phyloP scores from a whole-genome alignment of 495 filamentous ascomycete genomes.

The Podospora appendiculata region DNA sequence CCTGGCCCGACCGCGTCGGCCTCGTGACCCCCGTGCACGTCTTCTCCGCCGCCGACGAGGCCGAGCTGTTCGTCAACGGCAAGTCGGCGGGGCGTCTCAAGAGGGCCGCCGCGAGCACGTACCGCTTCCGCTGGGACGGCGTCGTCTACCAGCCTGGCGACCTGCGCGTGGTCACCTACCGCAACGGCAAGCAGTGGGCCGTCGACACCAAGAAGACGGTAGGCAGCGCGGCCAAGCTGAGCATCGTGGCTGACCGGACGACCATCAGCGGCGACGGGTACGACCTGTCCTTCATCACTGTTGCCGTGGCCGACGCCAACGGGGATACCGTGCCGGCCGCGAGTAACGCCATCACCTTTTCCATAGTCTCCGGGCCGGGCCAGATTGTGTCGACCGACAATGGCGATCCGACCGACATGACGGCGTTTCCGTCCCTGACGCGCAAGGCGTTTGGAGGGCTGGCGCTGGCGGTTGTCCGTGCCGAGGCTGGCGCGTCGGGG shows the following conservation, averaged over 20 bases:
- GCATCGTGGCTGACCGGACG: slow-evolving; percentile 28
- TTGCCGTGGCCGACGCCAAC: slow-evolving; percentile 31
- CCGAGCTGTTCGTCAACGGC: slow-evolving; percentile 45
- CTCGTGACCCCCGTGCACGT: slow-evolving; percentile 43
- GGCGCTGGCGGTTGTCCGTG: slow-evolving; percentile 32
- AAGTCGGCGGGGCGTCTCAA: slow-evolving; percentile 28
- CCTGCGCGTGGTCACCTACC: slow-evolving; percentile 36
- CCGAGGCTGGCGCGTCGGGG: slow-evolving; percentile 16
- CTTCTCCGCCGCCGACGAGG: slow-evolving; percentile 38
- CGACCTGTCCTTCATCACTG: slow-evolving; percentile 36
- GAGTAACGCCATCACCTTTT: slow-evolving; percentile 33
- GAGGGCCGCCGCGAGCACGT: slow-evolving; percentile 20
- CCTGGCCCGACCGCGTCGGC: slow-evolving; percentile 38
- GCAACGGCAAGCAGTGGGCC: slow-evolving; percentile 36
- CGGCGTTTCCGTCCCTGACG: slow-evolving; percentile 30
- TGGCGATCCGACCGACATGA: slow-evolving; percentile 38
- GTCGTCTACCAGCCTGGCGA: slow-evolving; percentile 37
- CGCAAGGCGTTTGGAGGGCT: slow-evolving; percentile 38
- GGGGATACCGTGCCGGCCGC: slow-evolving; percentile 17
- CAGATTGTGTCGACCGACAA: slow-evolving; percentile 41
- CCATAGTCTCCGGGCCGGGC: slow-evolving; percentile 25
- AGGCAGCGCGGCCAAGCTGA: slow-evolving; percentile 24
- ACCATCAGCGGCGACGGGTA: slow-evolving; percentile 26
- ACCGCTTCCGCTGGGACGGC: slow-evolving; percentile 43
- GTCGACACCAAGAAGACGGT: slow-evolving; percentile 27